phyloP scores from a whole-genome alignment of 2,329 filamentous ascomycete genomes.

The Pseudogymnoascus pannorum region DNA sequence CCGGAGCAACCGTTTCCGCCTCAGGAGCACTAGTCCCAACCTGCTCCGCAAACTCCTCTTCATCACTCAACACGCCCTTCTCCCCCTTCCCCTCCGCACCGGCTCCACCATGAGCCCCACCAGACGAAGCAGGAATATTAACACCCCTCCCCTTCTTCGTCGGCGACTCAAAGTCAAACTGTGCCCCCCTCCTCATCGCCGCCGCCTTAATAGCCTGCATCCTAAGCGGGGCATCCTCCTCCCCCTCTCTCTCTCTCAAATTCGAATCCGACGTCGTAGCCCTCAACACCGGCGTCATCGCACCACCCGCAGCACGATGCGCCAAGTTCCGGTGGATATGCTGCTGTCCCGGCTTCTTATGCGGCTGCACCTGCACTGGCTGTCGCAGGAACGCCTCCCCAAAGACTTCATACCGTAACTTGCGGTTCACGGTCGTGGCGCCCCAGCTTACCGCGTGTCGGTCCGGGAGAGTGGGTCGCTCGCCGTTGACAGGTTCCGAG shows the following conservation, averaged over 20 bases:
- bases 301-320: constrained; percentile 37
- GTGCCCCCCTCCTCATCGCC: constrained; percentile 18
- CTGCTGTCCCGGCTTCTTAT: constrained; percentile 56
- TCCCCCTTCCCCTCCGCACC: constrained; percentile 26
- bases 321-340: constrained; percentile 52
- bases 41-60: constrained; percentile 29
- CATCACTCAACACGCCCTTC: constrained; percentile 19
- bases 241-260: constrained; percentile 34
- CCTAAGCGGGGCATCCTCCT: constrained; percentile 29
- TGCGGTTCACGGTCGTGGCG: constrained; percentile 83
- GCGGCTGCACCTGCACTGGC: constrained; percentile 71
- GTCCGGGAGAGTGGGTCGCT: constrained; percentile 43
- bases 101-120: constrained; percentile 18
- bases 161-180: too few relatives aligned
- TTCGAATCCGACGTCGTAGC: constrained; percentile 28
- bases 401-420: constrained; percentile 82
- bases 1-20: constrained; percentile 38
- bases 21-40: constrained; percentile 60
- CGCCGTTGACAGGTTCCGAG: constrained; percentile 25
- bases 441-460: constrained; percentile 69
- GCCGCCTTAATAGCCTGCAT: constrained; percentile 25
- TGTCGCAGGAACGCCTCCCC: constrained; percentile 86
- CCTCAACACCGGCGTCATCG: constrained; percentile 33
- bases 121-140: constrained; percentile 12
- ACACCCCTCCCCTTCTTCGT: constrained; percentile 15